Conservation (phyloP, 805 yeast genomes). For the Jamesozyma rosinii region DNA sequence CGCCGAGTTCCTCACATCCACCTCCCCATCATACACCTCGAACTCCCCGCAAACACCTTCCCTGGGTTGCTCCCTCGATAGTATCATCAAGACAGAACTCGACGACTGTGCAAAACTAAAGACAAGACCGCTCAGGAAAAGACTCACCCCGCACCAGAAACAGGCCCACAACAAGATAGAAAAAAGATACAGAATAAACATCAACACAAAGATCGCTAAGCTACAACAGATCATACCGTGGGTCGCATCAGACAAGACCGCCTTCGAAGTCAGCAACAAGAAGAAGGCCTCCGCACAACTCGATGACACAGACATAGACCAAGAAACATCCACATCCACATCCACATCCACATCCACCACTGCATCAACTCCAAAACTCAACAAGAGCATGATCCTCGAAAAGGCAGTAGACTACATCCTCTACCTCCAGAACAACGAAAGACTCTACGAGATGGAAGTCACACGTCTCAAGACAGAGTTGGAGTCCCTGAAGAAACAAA, state of each 20-base stretch:
- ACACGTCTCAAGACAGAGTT: conserved; percentile 29
- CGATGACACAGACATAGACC: too few species aligned
- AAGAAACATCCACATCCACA: background rate
- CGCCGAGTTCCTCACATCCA: background rate
- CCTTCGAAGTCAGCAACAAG: conserved; percentile 37
- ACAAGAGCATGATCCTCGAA: conserved; percentile 59
- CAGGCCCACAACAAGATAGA: conserved; percentile 67
- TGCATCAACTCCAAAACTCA: conserved; percentile 34
- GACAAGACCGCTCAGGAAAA: conserved; percentile 40
- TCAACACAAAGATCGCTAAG: conserved; percentile 61
- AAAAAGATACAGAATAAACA: conserved; percentile 59
- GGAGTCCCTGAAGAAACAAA: conserved; percentile 17
- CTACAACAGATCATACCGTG: conserved; percentile 59
- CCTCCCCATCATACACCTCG: too few species aligned
- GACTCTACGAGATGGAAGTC: conserved; percentile 27
- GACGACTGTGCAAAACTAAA: background rate
- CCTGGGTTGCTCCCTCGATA: background rate
- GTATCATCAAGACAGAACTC: background rate
- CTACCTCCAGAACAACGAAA: conserved; percentile 43
- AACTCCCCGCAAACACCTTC: background rate
- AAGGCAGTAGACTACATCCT: conserved; percentile 57
- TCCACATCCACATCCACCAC: background rate
- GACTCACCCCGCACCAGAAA: conserved; percentile 50
- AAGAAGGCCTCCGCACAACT: background rate
- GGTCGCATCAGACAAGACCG: conserved; percentile 52